Evolutionary conservation across 2,329 filamentous ascomycete genomes (phyloP), one percentile per base, ranked within the genome.

Genomic region (Pyrenochaeta sp.): DNA sequence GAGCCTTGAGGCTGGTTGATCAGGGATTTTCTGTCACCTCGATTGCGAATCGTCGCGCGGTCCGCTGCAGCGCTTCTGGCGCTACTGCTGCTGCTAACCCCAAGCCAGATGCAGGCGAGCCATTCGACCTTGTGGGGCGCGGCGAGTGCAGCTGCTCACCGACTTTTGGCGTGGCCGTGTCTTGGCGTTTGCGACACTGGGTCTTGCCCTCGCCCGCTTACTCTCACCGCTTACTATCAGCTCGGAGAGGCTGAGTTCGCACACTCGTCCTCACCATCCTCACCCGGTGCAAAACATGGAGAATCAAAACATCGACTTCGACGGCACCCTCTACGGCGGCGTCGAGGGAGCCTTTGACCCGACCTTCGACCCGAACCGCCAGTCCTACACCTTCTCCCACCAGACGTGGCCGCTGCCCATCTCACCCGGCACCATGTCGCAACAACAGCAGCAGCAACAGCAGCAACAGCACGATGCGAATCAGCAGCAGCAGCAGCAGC

Each of bases 241-340:
- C 70, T 71, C 71, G 67, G 66, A 69, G 72, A 72, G 70, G 72
- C 74, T 75, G 73, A 75, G 65, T 54, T 56, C 42, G 39, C 59
- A 62, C 56, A 54, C 67, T 69, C 65, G 61, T 58, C 52, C 45
- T 58, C 61, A 63, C 61, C 60, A 62, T 66, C 59, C 62, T 44
- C 50, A 43, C 65, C 60, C 66, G 61, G 64, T 64, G 60, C 61
- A 52, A 66, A 70, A 57, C 68, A 82, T 82, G 80, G 80, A 82
- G 65, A 74, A 79, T 71, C 68, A 68, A 56, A 75, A 78, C 69
- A 67, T 77, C 64, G 69, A 74, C 62, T 65, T 78, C 59, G 78
- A 80, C 64, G 64, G 66, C 61, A 56, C 68, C 62, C 62, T 71
- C 48, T 71, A 70, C 59, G 70, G 66, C 65, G 68, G 78, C 52